A percentile compares a stretch with the other conserved stretches of the same genome.
phyloP scores from a whole-genome alignment of 1,284 basidiomycete genomes.

The Cryptococcus sp. region DNA sequence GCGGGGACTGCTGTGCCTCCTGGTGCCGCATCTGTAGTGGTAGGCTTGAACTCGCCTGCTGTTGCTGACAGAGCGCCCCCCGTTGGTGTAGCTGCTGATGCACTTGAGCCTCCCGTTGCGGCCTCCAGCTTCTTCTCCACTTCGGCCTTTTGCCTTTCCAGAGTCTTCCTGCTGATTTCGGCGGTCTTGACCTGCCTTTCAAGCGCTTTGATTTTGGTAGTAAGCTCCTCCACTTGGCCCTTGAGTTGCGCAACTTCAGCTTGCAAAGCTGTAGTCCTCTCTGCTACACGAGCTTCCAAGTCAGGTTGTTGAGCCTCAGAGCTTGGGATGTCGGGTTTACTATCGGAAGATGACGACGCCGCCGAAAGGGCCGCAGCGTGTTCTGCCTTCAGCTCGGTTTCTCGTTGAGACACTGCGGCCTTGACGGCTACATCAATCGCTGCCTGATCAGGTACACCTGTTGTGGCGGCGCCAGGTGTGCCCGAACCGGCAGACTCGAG shows the following conservation, averaged over 20 bases:
- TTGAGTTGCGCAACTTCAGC: slow-evolving; percentile 29
- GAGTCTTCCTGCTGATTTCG: slow-evolving; percentile 45
- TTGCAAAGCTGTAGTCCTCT: slow-evolving; percentile 22
- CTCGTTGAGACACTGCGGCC: slow-evolving; percentile 40
- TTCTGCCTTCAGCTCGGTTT: slow-evolving; percentile 38
- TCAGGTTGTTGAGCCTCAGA: slow-evolving; percentile 26
- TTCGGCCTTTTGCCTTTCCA: slow-evolving; percentile 39
- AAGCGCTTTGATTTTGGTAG: slow-evolving; percentile 39
- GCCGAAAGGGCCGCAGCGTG: slow-evolving; percentile 32
- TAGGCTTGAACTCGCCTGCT: slow-evolving; percentile 28
- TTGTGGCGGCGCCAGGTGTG: background rate
- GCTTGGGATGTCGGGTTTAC: background rate
- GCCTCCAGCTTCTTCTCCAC: slow-evolving; percentile 39
- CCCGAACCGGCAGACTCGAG: slow-evolving; percentile 17
- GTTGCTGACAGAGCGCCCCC: slow-evolving; percentile 6
- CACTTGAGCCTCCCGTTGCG: slow-evolving; percentile 16
- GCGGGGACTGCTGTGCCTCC: slow-evolving; percentile 3
- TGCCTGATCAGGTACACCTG: slow-evolving; percentile 16
- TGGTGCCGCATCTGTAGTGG: background rate
- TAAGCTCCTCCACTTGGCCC: slow-evolving; percentile 32
- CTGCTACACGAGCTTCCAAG: slow-evolving; percentile 25
- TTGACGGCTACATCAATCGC: slow-evolving; percentile 44
- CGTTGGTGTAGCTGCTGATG: slow-evolving; percentile 1
- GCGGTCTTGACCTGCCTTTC: slow-evolving; percentile 42
- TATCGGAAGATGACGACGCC: slow-evolving; percentile 11